Evolutionary conservation across 1,284 basidiomycete species (phyloP).

Genomic region (Pyrrhoderma lamaoense): DNA sequence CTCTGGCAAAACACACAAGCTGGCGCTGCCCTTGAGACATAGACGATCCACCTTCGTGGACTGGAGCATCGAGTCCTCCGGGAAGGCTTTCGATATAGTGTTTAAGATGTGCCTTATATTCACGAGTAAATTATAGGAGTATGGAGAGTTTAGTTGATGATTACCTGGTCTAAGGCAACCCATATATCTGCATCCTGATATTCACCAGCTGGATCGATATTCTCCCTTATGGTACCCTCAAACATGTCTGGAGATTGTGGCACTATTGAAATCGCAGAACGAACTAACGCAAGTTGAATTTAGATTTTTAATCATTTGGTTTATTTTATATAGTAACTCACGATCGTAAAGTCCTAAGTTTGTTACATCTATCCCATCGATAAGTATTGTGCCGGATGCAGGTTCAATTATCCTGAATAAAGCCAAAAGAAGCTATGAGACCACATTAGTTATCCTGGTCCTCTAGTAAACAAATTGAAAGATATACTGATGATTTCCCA

Average conservation of each 20-base stretch:
- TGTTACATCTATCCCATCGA: slow-evolving; percentile 81
- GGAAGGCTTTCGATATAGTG: slow-evolving; percentile 67
- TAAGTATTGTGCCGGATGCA: slow-evolving; percentile 65
- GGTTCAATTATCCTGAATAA: slow-evolving; percentile 84
- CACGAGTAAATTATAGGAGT: neutral
- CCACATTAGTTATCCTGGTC: neutral
- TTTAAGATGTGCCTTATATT: slow-evolving; percentile 49
- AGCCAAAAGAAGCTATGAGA: slow-evolving; percentile 50
- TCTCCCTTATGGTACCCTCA: slow-evolving; percentile 80
- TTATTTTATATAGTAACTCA: neutral
- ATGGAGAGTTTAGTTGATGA: slow-evolving; percentile 21
- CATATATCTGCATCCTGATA: slow-evolving; percentile 77
- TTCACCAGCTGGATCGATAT: slow-evolving; percentile 72
- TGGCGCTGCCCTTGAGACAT: slow-evolving; percentile 83
- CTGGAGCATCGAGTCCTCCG: slow-evolving; percentile 67
- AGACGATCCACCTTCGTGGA: slow-evolving; percentile 78
- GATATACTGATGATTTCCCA: slow-evolving; percentile 80
- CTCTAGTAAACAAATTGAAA: slow-evolving; percentile 21
- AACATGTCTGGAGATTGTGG: slow-evolving; percentile 81
- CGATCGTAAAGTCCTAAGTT: slow-evolving; percentile 65
- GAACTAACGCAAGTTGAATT: slow-evolving; percentile 42
- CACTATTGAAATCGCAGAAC: slow-evolving; percentile 79
- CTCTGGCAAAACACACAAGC: slow-evolving; percentile 77
- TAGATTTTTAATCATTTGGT: neutral
- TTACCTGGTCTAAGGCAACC: slow-evolving; percentile 68